Conservation (phyloP, 2,329 filamentous ascomycete species). For the Coniochaeta sp. region DNA sequence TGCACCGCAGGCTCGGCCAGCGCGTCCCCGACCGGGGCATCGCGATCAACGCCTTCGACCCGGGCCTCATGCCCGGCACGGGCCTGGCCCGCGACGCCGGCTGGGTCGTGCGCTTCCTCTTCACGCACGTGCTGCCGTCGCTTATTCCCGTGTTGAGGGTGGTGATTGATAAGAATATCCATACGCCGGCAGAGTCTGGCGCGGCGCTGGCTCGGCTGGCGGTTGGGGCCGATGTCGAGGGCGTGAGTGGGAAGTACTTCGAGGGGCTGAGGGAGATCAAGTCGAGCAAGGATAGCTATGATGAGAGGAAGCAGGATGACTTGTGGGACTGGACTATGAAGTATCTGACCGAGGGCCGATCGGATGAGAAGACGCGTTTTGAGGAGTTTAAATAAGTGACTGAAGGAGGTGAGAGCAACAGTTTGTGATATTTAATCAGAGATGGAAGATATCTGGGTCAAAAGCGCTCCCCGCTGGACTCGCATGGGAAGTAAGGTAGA, state of each 20-base stretch:
- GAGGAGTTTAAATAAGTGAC: slow-evolving; percentile 4
- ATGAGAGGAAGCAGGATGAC: slow-evolving; percentile 37
- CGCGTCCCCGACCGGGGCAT: slow-evolving; percentile 14
- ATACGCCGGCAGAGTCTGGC: slow-evolving; percentile 30
- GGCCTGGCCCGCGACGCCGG: slow-evolving; percentile 27
- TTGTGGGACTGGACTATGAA: slow-evolving; percentile 40
- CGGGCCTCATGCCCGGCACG: slow-evolving; percentile 41
- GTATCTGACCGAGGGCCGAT: slow-evolving; percentile 12
- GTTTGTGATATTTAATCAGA: too few species aligned
- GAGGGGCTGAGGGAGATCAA: slow-evolving; percentile 30
- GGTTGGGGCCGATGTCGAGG: slow-evolving; percentile 6
- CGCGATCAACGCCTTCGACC: slow-evolving; percentile 35
- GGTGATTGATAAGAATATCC: slow-evolving; percentile 25
- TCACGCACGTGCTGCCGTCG: slow-evolving; percentile 24
- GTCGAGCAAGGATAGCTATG: slow-evolving; percentile 34
- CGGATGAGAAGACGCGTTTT: slow-evolving; percentile 7
- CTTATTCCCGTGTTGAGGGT: slow-evolving; percentile 27
- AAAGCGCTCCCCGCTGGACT: too few species aligned
- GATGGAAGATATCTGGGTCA: too few species aligned
- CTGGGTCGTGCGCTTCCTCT: slow-evolving; percentile 22
- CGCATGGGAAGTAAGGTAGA: too few species aligned
- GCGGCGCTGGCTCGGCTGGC: slow-evolving; percentile 31
- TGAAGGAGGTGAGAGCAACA: too few species aligned
- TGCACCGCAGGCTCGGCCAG: slow-evolving; percentile 26
- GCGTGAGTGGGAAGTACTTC: slow-evolving; percentile 26